Conservation (phyloP, 1,284 basidiomycete genomes). For the Takashimella koratensis region DNA sequence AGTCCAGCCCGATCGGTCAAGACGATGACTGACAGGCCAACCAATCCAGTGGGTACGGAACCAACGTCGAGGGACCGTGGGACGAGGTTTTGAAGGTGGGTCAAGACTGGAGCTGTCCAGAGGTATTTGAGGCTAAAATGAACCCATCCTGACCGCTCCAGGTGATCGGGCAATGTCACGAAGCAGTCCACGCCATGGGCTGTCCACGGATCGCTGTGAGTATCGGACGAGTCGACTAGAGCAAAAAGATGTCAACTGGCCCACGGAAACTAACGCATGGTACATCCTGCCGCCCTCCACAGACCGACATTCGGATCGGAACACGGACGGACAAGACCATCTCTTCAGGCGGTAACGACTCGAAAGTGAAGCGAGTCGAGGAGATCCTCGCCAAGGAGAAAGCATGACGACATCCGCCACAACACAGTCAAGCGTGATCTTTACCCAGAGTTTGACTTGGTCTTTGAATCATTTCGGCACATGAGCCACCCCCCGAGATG, state of each 20-base stretch:
- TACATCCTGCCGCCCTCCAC: conserved; percentile 34
- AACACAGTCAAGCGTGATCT: too few relatives aligned
- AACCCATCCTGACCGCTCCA: background rate
- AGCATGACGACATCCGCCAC: too few relatives aligned
- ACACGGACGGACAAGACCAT: conserved; percentile 72
- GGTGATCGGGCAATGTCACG: conserved; percentile 68
- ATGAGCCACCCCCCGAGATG: too few relatives aligned
- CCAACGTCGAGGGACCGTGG: conserved; percentile 86
- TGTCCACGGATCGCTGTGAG: conserved; percentile 42
- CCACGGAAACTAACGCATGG: too few relatives aligned
- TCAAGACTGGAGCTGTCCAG: background rate
- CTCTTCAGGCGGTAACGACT: conserved; percentile 65
- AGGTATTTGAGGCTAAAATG: too few relatives aligned
- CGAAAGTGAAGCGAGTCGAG: conserved; percentile 72
- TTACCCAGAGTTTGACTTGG: too few relatives aligned
- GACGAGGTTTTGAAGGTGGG: conserved; percentile 57
- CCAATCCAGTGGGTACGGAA: conserved; percentile 73
- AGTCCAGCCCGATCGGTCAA: conserved; percentile 48
- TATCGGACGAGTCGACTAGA: conserved; percentile 4
- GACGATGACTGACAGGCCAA: background rate
- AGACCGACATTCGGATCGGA: conserved; percentile 88
- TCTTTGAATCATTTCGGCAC: too few relatives aligned
- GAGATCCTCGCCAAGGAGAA: conserved; percentile 56
- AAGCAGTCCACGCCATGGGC: conserved; percentile 68
- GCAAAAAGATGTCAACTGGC: background rate